phyloP scores from a whole-genome alignment of 2,329 filamentous ascomycete species.

The Diaporthe australafricana region DNA sequence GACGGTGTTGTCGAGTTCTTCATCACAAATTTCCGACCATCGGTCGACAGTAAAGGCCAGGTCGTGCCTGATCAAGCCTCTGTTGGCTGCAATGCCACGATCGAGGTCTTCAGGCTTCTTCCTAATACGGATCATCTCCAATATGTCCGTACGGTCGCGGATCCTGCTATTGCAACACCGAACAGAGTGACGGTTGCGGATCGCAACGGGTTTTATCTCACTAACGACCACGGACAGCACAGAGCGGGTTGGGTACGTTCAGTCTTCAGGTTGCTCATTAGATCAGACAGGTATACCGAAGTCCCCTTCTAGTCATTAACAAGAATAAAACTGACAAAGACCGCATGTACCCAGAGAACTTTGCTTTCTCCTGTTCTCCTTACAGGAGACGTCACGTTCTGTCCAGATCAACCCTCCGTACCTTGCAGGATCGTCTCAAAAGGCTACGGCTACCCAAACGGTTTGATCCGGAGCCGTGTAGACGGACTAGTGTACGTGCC shows the following conservation, averaged over 20 bases:
- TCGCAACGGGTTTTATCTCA: constrained; percentile 5
- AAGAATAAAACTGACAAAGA: not conserved
- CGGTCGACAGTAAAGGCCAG: constrained; percentile 39
- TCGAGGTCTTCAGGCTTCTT: constrained; percentile 20
- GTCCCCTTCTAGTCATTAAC: not conserved
- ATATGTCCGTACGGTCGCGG: constrained; percentile 14
- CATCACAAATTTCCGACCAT: constrained; percentile 43
- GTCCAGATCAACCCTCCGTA: not conserved
- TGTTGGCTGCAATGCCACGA: constrained; percentile 20
- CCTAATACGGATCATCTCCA: not conserved
- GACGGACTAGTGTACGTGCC: constrained; percentile 25
- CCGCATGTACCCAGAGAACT: not conserved
- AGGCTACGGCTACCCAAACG: constrained; percentile 29
- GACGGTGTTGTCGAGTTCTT: constrained; percentile 40
- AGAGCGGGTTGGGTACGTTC: constrained; percentile 6
- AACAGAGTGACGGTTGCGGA: constrained; percentile 21
- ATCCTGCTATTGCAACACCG: constrained; percentile 15
- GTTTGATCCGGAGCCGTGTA: constrained; percentile 9
- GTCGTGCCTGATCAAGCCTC: not conserved
- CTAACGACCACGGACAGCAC: constrained; percentile 29
- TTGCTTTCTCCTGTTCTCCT: not conserved
- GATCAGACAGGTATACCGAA: not conserved
- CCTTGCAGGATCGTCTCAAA: constrained; percentile 15
- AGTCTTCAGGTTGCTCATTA: not conserved
- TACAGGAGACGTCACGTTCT: constrained; percentile 27